Evolutionary conservation across 1,139 yeast genomes (phyloP).

Genomic region (Yamadazyma mexicana): DNA sequence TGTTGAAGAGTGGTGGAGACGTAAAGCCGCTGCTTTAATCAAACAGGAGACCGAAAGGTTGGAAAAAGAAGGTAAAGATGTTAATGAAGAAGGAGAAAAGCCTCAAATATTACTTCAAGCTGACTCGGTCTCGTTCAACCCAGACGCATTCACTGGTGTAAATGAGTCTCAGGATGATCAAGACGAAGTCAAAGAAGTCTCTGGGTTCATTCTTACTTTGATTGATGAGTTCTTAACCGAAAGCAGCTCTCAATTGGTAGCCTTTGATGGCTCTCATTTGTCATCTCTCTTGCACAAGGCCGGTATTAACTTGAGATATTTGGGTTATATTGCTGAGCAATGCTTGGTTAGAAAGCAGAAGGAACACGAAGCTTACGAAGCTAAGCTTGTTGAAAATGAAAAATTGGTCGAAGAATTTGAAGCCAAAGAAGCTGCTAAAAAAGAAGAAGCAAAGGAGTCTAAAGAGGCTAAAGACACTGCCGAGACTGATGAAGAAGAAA

Average conservation of each 20-base stretch:
- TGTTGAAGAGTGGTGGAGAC: constrained; percentile 85
- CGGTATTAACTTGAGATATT: constrained; percentile 89
- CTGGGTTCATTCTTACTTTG: constrained; percentile 60
- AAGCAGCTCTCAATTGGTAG: constrained; percentile 56
- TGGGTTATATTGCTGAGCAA: constrained; percentile 60
- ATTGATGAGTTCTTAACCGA: constrained; percentile 66
- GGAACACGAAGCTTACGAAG: constrained; percentile 21
- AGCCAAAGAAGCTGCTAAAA: constrained; percentile 24
- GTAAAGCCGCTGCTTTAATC: constrained; percentile 57
- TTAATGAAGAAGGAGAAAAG: constrained; percentile 34
- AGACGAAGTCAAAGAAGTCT: constrained; percentile 62
- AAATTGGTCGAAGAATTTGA: constrained; percentile 24
- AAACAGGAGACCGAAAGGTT: constrained; percentile 51
- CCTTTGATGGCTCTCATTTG: constrained; percentile 80
- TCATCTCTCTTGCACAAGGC: constrained; percentile 66
- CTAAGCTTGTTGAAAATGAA: constrained; percentile 23
- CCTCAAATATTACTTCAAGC: constrained; percentile 59
- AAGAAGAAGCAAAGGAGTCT: constrained; percentile 27
- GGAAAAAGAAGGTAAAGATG: constrained; percentile 34
- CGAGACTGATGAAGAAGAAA: constrained; percentile 23
- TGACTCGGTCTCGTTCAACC: constrained; percentile 62
- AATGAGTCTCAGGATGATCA: constrained; percentile 53
- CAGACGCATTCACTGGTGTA: constrained; percentile 67
- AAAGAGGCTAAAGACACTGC: constrained; percentile 19
- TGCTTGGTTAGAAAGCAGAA: constrained; percentile 26